These are phyloP conservation scores for Juncus effusus DNA, from an alignment of 176 grass and related monocot species.

Conservation along the genomic window DNA sequence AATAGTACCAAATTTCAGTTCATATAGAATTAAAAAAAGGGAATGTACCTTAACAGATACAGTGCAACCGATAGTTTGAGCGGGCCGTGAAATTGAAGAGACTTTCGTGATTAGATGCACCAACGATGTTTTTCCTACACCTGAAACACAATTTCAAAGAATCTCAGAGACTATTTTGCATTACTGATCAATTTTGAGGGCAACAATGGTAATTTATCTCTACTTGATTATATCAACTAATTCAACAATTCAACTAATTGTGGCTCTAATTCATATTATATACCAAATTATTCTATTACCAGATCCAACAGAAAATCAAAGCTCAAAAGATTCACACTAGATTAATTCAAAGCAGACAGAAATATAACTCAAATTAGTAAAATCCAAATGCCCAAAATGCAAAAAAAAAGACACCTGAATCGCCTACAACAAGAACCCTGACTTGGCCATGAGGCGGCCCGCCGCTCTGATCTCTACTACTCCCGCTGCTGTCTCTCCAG, in stretches of 20 bases:
- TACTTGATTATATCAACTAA: conserved; percentile 4
- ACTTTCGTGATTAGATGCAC: conserved; percentile 67
- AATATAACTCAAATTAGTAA: conserved; percentile 2
- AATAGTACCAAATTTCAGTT: conserved; percentile 1
- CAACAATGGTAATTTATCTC: conserved; percentile 6
- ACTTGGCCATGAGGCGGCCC: conserved; percentile 72
- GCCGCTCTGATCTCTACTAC: conserved; percentile 60
- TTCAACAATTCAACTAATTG: background rate
- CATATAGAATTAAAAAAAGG: background rate
- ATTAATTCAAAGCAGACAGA: no score
- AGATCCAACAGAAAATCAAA: background rate
- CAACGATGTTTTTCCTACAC: conserved; percentile 87
- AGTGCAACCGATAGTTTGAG: conserved; percentile 78
- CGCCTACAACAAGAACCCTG: conserved; percentile 83
- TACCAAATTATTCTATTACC: background rate
- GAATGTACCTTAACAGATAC: conserved; percentile 59
- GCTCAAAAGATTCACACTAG: background rate
- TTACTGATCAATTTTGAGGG: conserved; percentile 6
- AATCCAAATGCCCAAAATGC: background rate
- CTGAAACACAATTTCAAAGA: conserved; percentile 36
- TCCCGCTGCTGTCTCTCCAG: conserved; percentile 67
- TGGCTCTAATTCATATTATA: background rate
- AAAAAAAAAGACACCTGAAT: conserved; percentile 46
- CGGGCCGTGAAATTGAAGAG: conserved; percentile 55
- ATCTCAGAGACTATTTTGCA: conserved; percentile 10